Base-by-base conservation (phyloP, 495 filamentous ascomycete species). In the Aspergillus mulundensis region DNA sequence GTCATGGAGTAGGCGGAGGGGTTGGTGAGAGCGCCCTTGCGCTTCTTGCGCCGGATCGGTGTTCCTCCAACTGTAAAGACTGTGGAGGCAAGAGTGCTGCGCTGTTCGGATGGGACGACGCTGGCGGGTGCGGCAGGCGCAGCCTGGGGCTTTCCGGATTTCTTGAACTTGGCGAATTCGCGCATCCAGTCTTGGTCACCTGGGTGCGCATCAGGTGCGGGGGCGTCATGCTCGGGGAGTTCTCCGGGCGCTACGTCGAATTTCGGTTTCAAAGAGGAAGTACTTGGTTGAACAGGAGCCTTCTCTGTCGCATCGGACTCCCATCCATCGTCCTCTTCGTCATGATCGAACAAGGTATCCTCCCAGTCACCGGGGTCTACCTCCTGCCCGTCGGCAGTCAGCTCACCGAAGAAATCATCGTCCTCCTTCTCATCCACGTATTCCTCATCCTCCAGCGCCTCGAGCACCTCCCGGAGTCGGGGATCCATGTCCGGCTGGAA, bases 401-500 rank as follows among this genome's bases (percentile, higher is more conserved):
- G 69, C 63, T 91, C 77, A 19, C 80, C 83, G 65, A 97, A 97
- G 21, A 96, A 66, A 39, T 90, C 87, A 10, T 91, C 89, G 24
- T 82, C 76, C 11, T 88, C 87, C 5, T 82, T 75, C 16, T 94
- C 89, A 56, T 97, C 94, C 0, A 99, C 92, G 70, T 89, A 99
- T 7, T 87, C 92, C 34, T 97, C 94, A 59, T 99, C 95, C 61
- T 99, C 94, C 28, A 99, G 75, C 2, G 95, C 95, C 69, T 97
- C 93, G 53, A 99, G 70, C 3, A 90, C 91, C 71, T 99, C 95
- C 19, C 95, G 81, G 58, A 99, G 69, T 19, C 95, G 79, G 5
- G 91, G 93, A 70, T 99, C 95, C 95, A 99, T 99, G 66, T 97
- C 91, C 3, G 95, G 95, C 70, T 97, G 87, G 66, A 99, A 97